Evolutionary conservation across 106 monocot species (phyloP).

Genomic region (Dendrobium nobile): DNA sequence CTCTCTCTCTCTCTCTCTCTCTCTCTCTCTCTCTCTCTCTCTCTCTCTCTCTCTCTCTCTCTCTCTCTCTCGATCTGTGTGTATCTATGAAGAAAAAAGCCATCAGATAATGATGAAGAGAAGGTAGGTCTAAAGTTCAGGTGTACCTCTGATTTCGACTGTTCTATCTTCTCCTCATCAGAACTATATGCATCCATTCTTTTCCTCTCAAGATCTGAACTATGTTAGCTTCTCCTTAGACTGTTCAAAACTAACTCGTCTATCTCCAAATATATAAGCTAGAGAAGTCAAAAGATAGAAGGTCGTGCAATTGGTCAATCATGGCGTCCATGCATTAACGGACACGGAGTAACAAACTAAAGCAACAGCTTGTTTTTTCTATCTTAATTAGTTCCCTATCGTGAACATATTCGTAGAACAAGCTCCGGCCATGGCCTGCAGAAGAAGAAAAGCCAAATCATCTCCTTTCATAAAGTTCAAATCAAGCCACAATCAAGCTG

Average conservation of each 20-base stretch:
- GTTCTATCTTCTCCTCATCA: neutral
- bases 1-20: too few relatives aligned
- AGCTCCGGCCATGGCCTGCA: conserved; percentile 3
- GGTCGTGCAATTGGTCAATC: too few relatives aligned
- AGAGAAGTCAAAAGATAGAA: neutral
- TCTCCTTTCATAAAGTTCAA: too few relatives aligned
- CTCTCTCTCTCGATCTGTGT: too few relatives aligned
- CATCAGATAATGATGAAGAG: too few relatives aligned
- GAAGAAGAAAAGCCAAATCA: conserved; percentile 1
- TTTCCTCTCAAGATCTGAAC: neutral
- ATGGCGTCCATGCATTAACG: neutral
- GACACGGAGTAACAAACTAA: neutral
- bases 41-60: too few relatives aligned
- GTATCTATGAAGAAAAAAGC: too few relatives aligned
- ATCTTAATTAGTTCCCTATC: neutral
- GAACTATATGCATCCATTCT: neutral
- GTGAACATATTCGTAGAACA: neutral
- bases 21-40: too few relatives aligned
- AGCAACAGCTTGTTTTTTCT: neutral
- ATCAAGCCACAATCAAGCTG: too few relatives aligned
- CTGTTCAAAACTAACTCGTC: neutral
- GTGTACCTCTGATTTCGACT: neutral
- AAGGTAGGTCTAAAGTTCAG: too few relatives aligned
- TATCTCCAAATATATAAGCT: neutral
- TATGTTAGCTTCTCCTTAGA: neutral